Evolutionary conservation across 2,329 filamentous ascomycete genomes (phyloP), one percentile per base, ranked within the genome.

Genomic region (Penicillium sp.): DNA sequence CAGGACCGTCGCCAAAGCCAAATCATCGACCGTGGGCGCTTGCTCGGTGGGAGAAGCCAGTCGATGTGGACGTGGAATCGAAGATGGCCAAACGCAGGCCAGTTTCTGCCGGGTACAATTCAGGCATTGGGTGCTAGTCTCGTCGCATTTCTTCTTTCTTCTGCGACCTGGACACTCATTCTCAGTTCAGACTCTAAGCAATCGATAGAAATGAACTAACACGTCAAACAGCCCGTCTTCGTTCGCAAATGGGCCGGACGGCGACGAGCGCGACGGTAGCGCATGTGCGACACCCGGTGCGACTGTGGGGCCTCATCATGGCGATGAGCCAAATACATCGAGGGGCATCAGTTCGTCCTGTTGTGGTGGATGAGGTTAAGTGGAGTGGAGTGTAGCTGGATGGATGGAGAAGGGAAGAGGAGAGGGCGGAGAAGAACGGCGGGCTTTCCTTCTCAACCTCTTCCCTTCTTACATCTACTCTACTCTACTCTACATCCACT

Each of bases 91-190:
- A 30, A 56, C 26, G 33, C 62, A 66, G 12, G 50, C 13, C 3
- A 60, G 29, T 7, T 39, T 42, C 21, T 44, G 46, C 36, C 41
- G 56, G 7, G 45, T 26, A 15, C 64, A 66, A 33, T 65, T 66
- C 1, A 49, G 21, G 12, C 64, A 66, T 12, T 37, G 44, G 1
- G 9, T 13, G 1, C 17, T 49, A 12, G 42, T 53, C 49, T 67
- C 62, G 12, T 67, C 63, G 10, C 64, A 67, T 44, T 67, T 65
- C 49, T 64, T 65, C 49, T 64, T 66, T 15, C 62, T 46, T 13
- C 44, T 51, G 5, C 61, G 55, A 26, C 63, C 61, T 65, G 7
- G 7, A 36, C 10, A 23, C 21, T 40, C 10, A 23, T 5, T 36
- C 27, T 13, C 15, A 1, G 6, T 17, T 20, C 2, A 21, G 1